Percentiles rank a stretch among this genome's conserved stretches.
These are phyloP conservation scores for Ophiostoma australiae DNA, from an alignment of 2,329 filamentous ascomycete genomes.

Conservation along the genomic window DNA sequence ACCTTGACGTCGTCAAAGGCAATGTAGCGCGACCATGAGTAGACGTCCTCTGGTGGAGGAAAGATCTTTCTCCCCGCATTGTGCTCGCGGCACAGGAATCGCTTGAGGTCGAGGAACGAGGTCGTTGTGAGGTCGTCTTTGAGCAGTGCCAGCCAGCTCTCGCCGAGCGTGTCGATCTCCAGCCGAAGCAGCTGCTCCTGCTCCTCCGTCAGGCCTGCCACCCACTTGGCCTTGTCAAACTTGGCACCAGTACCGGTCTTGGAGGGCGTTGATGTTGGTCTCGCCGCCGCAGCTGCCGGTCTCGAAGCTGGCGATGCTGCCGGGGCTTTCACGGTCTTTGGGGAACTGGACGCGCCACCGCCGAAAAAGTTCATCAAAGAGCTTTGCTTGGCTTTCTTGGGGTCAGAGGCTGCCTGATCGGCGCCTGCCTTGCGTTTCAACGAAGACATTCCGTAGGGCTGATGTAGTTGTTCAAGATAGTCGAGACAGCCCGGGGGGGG, in stretches of 20 bases:
- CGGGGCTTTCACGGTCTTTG: conserved; percentile 32
- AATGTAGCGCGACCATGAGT: conserved; percentile 94
- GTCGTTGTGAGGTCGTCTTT: conserved; percentile 77
- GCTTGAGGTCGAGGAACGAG: conserved; percentile 83
- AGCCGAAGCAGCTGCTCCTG: conserved; percentile 77
- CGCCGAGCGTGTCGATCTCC: conserved; percentile 87
- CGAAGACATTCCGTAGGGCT: background rate
- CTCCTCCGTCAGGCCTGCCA: conserved; percentile 71
- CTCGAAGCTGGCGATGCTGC: background rate
- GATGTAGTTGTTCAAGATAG: background rate
- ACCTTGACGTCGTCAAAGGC: conserved; percentile 84
- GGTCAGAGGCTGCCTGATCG: conserved; percentile 40
- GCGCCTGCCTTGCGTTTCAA: conserved; percentile 54
- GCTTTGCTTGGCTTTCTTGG: conserved; percentile 70
- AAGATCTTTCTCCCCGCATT: conserved; percentile 72
- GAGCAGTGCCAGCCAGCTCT: conserved; percentile 83
- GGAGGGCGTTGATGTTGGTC: conserved; percentile 26
- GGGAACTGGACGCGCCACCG: conserved; percentile 32
- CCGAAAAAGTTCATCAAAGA: conserved; percentile 88
- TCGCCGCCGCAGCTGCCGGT: conserved; percentile 23
- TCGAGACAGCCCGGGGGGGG: no score
- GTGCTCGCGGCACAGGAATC: conserved; percentile 76
- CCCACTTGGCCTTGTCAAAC: conserved; percentile 89
- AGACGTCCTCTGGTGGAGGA: conserved; percentile 82
- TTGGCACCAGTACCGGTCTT: conserved; percentile 35